phyloP scores from a whole-genome alignment of 208 protist genomes.

The Trypanosomatidae sp. region DNA sequence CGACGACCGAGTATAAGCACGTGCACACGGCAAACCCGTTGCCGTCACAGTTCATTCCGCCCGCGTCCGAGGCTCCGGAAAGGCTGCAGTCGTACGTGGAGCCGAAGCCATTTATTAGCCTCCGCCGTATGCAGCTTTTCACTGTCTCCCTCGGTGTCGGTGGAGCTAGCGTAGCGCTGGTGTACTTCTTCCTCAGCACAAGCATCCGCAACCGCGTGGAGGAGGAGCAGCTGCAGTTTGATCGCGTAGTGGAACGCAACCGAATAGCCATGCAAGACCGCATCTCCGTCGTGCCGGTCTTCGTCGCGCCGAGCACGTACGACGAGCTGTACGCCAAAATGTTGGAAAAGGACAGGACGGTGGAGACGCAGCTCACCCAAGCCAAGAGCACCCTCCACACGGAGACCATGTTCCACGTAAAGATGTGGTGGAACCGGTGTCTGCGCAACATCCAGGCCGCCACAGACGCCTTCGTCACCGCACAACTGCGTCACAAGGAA shows the following conservation, averaged over 20 bases:
- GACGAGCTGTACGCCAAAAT: conserved; percentile 74
- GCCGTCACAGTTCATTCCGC: conserved; percentile 32
- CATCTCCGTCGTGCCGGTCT: conserved; percentile 48
- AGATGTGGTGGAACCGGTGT: conserved; percentile 84
- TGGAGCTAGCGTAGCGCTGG: conserved; percentile 39
- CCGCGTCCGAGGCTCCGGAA: conserved; percentile 67
- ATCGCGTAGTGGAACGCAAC: conserved; percentile 51
- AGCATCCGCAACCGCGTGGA: conserved; percentile 56
- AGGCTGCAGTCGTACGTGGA: conserved; percentile 74
- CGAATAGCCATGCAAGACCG: conserved; percentile 43
- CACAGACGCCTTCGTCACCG: conserved; percentile 28
- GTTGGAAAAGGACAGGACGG: conserved; percentile 47
- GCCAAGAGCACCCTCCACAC: conserved; percentile 69
- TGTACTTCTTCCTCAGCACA: conserved; percentile 80
- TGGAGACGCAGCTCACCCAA: conserved; percentile 43
- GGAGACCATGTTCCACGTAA: conserved; percentile 70
- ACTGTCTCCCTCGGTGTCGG: conserved; percentile 67
- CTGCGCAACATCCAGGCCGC: conserved; percentile 75
- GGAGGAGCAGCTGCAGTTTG: conserved; percentile 55
- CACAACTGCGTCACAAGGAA: conserved; percentile 45
- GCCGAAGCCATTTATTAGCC: conserved; percentile 81
- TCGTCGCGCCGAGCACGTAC: conserved; percentile 75
- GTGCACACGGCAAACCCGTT: conserved; percentile 18
- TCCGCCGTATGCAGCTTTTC: conserved; percentile 64
- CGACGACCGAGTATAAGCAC: conserved; percentile 13